phyloP scores from a whole-genome alignment of 2,329 filamentous ascomycete species.

The Microthyrium microscopicum region DNA sequence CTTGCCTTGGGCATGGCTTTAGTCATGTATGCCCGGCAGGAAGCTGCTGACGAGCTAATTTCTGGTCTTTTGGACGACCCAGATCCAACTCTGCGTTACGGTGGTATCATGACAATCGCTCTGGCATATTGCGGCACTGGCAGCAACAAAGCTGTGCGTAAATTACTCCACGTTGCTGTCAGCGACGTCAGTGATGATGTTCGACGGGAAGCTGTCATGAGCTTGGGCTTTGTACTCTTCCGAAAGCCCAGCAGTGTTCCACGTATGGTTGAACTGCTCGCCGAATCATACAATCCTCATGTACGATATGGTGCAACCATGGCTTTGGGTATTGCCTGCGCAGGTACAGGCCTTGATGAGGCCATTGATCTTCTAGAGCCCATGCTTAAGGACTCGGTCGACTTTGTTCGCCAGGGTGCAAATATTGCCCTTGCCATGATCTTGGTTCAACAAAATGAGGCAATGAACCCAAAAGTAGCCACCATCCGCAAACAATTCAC shows the following conservation, averaged over 20 bases:
- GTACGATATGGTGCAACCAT: conserved; percentile 96
- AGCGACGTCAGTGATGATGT: conserved; percentile 98
- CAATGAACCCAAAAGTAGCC: conserved; percentile 92
- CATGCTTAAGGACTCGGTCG: conserved; percentile 98
- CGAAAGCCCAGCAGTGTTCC: conserved; percentile 92
- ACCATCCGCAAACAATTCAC: conserved; percentile 82
- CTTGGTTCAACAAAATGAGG: conserved; percentile 97
- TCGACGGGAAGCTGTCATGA: conserved; percentile 89
- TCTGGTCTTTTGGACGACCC: conserved; percentile 85
- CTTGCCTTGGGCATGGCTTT: conserved; percentile 92
- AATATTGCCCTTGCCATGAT: conserved; percentile 94
- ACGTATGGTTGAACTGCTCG: conserved; percentile 94
- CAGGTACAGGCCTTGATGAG: conserved; percentile 87
- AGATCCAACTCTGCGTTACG: conserved; percentile 84
- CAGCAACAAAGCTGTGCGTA: conserved; percentile 96
- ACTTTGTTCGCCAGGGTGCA: conserved; percentile 94
- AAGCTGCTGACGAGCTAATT: conserved; percentile 86
- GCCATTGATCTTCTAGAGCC: conserved; percentile 93
- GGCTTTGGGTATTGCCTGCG: conserved; percentile 95
- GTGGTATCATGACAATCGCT: conserved; percentile 97
- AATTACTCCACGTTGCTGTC: conserved; percentile 86
- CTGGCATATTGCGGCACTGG: conserved; percentile 93
- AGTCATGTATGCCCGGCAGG: conserved; percentile 95
- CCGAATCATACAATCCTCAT: conserved; percentile 97
- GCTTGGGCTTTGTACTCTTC: conserved; percentile 95